Base-by-base conservation (phyloP, 2,329 filamentous ascomycete species). In the Microdochium paspali region DNA sequence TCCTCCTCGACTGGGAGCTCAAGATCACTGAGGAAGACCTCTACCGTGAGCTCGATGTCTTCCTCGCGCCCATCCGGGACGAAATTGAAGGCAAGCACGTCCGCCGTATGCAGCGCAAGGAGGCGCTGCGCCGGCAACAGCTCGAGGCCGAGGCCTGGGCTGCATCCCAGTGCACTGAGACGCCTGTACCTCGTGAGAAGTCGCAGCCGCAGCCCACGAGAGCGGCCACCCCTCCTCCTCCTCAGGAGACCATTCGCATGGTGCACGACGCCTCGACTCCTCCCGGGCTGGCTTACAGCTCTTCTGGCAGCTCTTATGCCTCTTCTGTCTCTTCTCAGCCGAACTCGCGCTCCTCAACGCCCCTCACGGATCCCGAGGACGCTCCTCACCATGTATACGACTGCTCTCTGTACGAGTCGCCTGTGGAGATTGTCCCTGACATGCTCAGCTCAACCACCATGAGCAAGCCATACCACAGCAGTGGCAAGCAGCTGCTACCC, bases 1-100 rank as follows among this genome's bases (percentile, higher is more conserved):
- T 89, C 73, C 79, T 98, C 40, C 77, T 98, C 43, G 87, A 96
- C 64, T 98, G 90, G 89, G 89, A 98, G 56, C 80, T 95, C 51
- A 80, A 87, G 56, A 90, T 98, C 61, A 83, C 76, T 39, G 82
- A 90, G 61, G 77, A 90, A 48, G 90, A 97, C 59, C 82, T 98
- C 40, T 89, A 95, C 72, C 76, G 74, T 55, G 87, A 95, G 65
- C 77, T 97, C 35, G 89, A 96, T 57, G 79, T 79, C 39, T 97
- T 97, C 76, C 79, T 98, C 42, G 82, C 82, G 28, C 91, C 91
- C 24, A 87, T 97, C 61, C 86, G 90, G 51, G 63, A 72, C 42
- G 72, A 77, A 51, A 69, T 82, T 47, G 66, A 71, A 52, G 70
- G 70, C 43, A 69, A 72, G 59, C 69, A 78, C 56, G 65, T 66